A percentile compares a stretch with the other conserved stretches of the same genome.
Conservation (phyloP, 306 rosid species). For the Prunus davidiana region DNA sequence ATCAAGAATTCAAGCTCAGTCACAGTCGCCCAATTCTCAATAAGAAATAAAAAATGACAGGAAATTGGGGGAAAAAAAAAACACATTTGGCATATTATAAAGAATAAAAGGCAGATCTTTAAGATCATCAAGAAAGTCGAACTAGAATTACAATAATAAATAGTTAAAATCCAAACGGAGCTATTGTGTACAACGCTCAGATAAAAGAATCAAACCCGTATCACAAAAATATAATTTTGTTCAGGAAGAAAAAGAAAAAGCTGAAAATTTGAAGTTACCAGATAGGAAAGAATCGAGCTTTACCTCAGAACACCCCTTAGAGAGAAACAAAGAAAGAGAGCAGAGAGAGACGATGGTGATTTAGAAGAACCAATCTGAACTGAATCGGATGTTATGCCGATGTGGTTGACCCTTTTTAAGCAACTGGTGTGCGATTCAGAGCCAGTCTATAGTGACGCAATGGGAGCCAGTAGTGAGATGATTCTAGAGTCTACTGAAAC, state of each 20-base stretch:
- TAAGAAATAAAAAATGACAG: not conserved
- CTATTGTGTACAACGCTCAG: too few species aligned
- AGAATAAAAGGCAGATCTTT: constrained; percentile 4
- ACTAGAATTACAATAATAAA: not conserved
- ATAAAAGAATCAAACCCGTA: too few species aligned
- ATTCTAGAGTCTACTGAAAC: constrained; percentile 4
- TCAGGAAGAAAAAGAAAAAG: too few species aligned
- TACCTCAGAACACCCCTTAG: constrained; percentile 32
- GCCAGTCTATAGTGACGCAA: not conserved
- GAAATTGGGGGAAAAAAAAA: not conserved
- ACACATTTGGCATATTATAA: not conserved
- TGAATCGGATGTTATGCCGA: not conserved
- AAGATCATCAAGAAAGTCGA: constrained; percentile 2
- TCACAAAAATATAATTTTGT: not conserved
- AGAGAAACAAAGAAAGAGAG: not conserved
- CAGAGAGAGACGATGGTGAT: not conserved
- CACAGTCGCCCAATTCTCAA: not conserved
- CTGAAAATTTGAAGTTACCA: not conserved
- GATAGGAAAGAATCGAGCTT: not conserved
- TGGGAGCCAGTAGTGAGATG: not conserved
- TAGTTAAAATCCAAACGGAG: too few species aligned
- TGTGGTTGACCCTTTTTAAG: constrained; percentile 1
- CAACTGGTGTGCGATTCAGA: not conserved
- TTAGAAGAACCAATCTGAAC: constrained; percentile 5
- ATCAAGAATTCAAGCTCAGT: not conserved